These are phyloP conservation scores for Cyberlindnera amylophila DNA, from an alignment of 805 yeast species.

Conservation along the genomic window DNA sequence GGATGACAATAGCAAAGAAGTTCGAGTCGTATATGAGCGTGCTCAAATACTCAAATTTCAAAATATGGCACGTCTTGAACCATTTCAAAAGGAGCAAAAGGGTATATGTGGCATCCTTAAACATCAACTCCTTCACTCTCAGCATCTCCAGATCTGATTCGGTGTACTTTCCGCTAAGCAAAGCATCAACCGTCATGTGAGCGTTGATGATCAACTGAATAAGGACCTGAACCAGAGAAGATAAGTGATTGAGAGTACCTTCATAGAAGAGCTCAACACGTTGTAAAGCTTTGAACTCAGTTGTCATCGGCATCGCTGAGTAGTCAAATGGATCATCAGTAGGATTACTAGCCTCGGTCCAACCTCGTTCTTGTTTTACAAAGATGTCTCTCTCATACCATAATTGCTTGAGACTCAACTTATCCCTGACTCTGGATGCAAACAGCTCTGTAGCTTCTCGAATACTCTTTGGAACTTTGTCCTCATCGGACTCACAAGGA, in stretches of 20 bases:
- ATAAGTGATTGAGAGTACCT: slow-evolving; percentile 48
- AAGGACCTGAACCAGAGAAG: slow-evolving; percentile 61
- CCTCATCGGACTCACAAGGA: slow-evolving; percentile 40
- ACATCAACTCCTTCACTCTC: slow-evolving; percentile 57
- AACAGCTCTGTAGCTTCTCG: slow-evolving; percentile 75
- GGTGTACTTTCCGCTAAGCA: slow-evolving; percentile 24
- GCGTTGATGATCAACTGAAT: slow-evolving; percentile 52
- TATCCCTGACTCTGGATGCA: slow-evolving; percentile 56
- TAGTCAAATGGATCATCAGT: slow-evolving; percentile 31
- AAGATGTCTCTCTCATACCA: slow-evolving; percentile 69
- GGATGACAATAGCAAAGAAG: slow-evolving; percentile 31
- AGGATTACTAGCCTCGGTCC: slow-evolving; percentile 28
- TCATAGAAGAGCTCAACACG: slow-evolving; percentile 61
- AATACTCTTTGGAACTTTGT: slow-evolving; percentile 63
- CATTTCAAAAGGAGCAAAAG: slow-evolving; percentile 57
- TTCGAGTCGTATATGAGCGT: slow-evolving; percentile 73
- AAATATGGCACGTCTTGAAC: slow-evolving; percentile 74
- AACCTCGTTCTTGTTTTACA: slow-evolving; percentile 71
- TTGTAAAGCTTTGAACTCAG: slow-evolving; percentile 39
- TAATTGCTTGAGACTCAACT: slow-evolving; percentile 65
- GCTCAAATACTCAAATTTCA: slow-evolving; percentile 73
- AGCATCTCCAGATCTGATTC: slow-evolving; percentile 17
- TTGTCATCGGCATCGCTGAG: slow-evolving; percentile 9
- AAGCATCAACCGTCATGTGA: neutral
- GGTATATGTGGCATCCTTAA: slow-evolving; percentile 56